Percentiles rank a stretch among this genome's conserved stretches.
phyloP scores from a whole-genome alignment of 805 yeast genomes.

The Suhomyces canberraensis region DNA sequence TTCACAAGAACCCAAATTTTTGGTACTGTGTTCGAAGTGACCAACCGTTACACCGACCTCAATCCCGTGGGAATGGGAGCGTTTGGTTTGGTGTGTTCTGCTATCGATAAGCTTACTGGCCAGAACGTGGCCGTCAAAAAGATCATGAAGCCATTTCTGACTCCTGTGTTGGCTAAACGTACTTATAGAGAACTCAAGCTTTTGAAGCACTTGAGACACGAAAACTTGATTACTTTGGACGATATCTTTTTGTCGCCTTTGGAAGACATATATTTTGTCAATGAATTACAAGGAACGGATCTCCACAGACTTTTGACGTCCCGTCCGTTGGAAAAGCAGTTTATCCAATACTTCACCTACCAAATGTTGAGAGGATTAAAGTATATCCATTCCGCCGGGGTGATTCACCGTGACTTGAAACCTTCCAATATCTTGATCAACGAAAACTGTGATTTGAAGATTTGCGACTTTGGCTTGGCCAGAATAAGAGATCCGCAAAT shows the following conservation, averaged over 20 bases:
- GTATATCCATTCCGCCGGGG: constrained; percentile 90
- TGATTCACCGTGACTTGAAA: constrained; percentile 83
- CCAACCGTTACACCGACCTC: constrained; percentile 82
- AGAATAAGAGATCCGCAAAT: constrained; percentile 97
- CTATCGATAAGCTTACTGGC: constrained; percentile 82
- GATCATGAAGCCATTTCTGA: constrained; percentile 95
- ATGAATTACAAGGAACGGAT: constrained; percentile 96
- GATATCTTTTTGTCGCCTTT: constrained; percentile 92
- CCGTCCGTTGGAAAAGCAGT: constrained; percentile 92
- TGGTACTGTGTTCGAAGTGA: constrained; percentile 92
- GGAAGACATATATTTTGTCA: constrained; percentile 94
- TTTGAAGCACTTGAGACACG: constrained; percentile 90
- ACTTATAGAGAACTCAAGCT: constrained; percentile 94
- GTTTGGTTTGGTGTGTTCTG: constrained; percentile 95
- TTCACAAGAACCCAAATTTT: constrained; percentile 81
- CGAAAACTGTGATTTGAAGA: constrained; percentile 87
- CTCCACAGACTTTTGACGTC: constrained; percentile 86
- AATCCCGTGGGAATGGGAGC: constrained; percentile 99
- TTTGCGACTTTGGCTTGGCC: constrained; percentile 93
- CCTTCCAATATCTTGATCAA: constrained; percentile 82
- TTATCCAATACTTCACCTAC: constrained; percentile 93
- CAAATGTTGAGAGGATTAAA: constrained; percentile 89
- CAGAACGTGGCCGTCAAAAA: constrained; percentile 97
- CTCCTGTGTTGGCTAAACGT: constrained; percentile 92
- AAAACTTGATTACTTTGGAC: constrained; percentile 86